Base-by-base conservation (phyloP, 2,329 filamentous ascomycete species). In the Ophiocordyceps unilateralis region DNA sequence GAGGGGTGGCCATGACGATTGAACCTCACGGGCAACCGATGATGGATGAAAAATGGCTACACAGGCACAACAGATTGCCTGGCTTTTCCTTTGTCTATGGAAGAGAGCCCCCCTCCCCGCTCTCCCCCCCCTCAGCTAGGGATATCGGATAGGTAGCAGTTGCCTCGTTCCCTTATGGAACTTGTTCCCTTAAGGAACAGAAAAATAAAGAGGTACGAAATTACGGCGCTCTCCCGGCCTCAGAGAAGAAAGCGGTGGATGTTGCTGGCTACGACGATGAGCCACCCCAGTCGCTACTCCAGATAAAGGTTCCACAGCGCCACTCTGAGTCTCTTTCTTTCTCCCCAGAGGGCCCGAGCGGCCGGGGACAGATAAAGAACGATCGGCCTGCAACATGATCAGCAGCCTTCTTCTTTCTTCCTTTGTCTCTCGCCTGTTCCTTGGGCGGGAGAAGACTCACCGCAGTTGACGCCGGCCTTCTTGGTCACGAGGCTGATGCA, bases 301-400 rank as follows among this genome's bases (percentile, higher is more conserved):
- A 78, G 26, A 80, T 86, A 52, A 95, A 95, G 0, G 86, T 94
- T 2, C 72, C 68, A 59, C 89, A 96, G 38, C 85, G 76, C 85
- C 88, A 95, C 55, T 91, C 72, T 0, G 86, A 87, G 2, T 79
- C 81, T 46, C 69, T 81, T 60, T 93, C 88, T 57, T 91, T 91
- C 51, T 81, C 75, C 0, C 87, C 91, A 21, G 80, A 83, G 1
- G 87, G 87, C 0, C 87, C 89, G 2, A 96, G 63, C 4, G 91
- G 91, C 36, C 81, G 72, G 14, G 69, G 57, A 47, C 76, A 81
- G 44, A 77, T 72, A 56, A 74, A 81, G 54, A 81, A 81, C 1
- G 73, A 74, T 30, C 76, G 66, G 5, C 74, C 72, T 75, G 39
- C 14, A 15, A n/a, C 4, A 9, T 9, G 10, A n/a, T 10, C 23